Percentiles rank a stretch among this genome's conserved stretches.
Conservation (phyloP, 768 basidiomycete genomes). For the Crucibulum laeve region DNA sequence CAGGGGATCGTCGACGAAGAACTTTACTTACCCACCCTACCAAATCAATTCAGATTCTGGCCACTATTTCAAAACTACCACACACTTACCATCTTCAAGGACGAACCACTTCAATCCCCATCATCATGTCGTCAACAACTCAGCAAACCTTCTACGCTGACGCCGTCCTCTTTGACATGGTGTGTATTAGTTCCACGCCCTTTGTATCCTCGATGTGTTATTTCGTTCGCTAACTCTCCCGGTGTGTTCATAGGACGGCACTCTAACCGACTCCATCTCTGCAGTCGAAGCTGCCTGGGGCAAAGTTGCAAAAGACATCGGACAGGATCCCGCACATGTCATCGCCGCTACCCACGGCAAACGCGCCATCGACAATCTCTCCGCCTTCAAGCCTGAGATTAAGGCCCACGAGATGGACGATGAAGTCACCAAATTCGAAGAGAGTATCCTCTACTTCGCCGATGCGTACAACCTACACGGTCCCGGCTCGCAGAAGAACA, state of each 20-base stretch:
- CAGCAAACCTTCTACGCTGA: slow-evolving; percentile 40
- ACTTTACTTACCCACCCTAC: too few species aligned
- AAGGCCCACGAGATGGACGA: slow-evolving; percentile 50
- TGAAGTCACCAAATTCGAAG: slow-evolving; percentile 59
- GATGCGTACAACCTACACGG: slow-evolving; percentile 50
- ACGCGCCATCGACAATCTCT: slow-evolving; percentile 72
- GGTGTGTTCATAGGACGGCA: slow-evolving; percentile 47
- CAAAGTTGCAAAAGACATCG: slow-evolving; percentile 65
- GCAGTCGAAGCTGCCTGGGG: slow-evolving; percentile 77
- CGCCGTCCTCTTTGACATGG: slow-evolving; percentile 69
- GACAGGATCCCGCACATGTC: slow-evolving; percentile 60
- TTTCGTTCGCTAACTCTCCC: slow-evolving; percentile 15
- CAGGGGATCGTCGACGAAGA: too few species aligned
- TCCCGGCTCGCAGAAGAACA: slow-evolving; percentile 22
- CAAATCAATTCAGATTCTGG: neutral
- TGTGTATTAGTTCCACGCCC: slow-evolving; percentile 18
- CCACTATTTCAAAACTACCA: too few species aligned
- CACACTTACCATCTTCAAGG: slow-evolving; percentile 7
- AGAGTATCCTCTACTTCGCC: slow-evolving; percentile 61
- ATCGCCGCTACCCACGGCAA: slow-evolving; percentile 78
- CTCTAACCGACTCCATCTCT: slow-evolving; percentile 69
- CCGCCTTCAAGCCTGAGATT: slow-evolving; percentile 55
- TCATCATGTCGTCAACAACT: neutral
- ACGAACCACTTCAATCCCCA: slow-evolving; percentile 11
- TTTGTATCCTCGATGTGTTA: neutral